These are phyloP conservation scores for Croton laevigatus DNA, from an alignment of 441 rosid species.

Conservation along the genomic window DNA sequence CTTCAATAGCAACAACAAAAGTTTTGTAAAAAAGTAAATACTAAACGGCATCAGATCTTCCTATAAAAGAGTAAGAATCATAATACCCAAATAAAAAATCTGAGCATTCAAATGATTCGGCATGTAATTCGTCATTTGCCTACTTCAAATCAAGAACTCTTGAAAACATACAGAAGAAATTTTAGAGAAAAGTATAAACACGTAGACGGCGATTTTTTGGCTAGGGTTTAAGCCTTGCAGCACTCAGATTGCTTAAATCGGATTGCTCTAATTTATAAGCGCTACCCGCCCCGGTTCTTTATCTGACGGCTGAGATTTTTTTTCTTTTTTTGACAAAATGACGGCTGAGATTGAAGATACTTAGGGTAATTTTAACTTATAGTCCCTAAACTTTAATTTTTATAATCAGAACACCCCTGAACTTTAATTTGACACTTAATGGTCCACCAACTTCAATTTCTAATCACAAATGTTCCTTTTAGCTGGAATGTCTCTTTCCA, in stretches of 20 bases:
- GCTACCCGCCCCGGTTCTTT: background rate
- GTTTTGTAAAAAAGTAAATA: background rate
- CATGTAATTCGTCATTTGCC: slow-evolving; percentile 41
- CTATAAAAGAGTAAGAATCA: too few species aligned
- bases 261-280: background rate
- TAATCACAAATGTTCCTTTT: too few species aligned
- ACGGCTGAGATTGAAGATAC: background rate
- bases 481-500: too few species aligned
- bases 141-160: background rate
- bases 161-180: too few species aligned
- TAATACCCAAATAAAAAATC: too few species aligned
- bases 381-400: too few species aligned
- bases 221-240: background rate
- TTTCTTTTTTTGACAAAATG: too few species aligned
- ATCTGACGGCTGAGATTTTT: slow-evolving; percentile 6
- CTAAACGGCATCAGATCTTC: too few species aligned
- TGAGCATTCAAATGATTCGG: background rate
- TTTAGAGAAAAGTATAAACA: background rate
- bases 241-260: fast-evolving
- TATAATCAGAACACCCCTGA: too few species aligned
- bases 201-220: background rate
- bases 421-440: too few species aligned
- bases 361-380: too few species aligned
- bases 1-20: slow-evolving; percentile 4
- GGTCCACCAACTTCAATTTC: too few species aligned